These are phyloP conservation scores for Neoboletus subvelutipes DNA, from an alignment of 768 basidiomycete species.

Conservation along the genomic window DNA sequence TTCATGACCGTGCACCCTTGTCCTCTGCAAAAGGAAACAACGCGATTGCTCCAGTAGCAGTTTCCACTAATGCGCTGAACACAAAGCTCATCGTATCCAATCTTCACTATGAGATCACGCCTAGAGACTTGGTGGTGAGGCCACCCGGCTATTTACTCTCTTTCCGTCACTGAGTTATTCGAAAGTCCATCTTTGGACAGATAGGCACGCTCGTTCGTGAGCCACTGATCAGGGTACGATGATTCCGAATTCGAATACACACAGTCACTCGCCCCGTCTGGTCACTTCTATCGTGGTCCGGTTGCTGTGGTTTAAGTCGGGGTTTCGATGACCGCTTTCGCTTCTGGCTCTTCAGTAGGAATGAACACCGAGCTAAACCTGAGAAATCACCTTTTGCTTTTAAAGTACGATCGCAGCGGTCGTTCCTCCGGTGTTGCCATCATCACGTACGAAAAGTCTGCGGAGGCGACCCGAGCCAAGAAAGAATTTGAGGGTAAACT, in stretches of 20 bases:
- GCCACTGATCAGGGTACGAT: slow-evolving; percentile 93
- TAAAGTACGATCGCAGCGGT: slow-evolving; percentile 94
- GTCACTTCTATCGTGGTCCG: slow-evolving; percentile 35
- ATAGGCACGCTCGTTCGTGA: slow-evolving; percentile 91
- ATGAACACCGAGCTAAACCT: slow-evolving; percentile 56
- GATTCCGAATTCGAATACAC: slow-evolving; percentile 43
- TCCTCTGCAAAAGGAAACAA: slow-evolving; percentile 31
- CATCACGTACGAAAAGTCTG: slow-evolving; percentile 73
- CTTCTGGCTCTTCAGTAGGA: slow-evolving; percentile 36
- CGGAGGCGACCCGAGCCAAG: slow-evolving; percentile 81
- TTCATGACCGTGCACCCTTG: slow-evolving; percentile 70
- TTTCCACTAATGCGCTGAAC: slow-evolving; percentile 34
- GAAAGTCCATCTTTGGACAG: slow-evolving; percentile 84
- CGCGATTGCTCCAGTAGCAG: slow-evolving; percentile 21
- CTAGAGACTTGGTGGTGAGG: slow-evolving; percentile 87
- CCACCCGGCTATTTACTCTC: slow-evolving; percentile 9
- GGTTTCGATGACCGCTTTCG: slow-evolving; percentile 44
- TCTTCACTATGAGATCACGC: slow-evolving; percentile 88
- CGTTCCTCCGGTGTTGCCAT: slow-evolving; percentile 84
- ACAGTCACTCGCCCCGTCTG: slow-evolving; percentile 34
- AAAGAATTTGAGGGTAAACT: slow-evolving; percentile 83
- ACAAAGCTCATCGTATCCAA: slow-evolving; percentile 78
- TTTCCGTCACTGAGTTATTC: slow-evolving; percentile 3
- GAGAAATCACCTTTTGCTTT: slow-evolving; percentile 46
- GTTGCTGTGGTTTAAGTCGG: slow-evolving; percentile 27